These are phyloP conservation scores for Pythium folliculosum DNA, from an alignment of 352 stramenopile species.

Conservation along the genomic window DNA sequence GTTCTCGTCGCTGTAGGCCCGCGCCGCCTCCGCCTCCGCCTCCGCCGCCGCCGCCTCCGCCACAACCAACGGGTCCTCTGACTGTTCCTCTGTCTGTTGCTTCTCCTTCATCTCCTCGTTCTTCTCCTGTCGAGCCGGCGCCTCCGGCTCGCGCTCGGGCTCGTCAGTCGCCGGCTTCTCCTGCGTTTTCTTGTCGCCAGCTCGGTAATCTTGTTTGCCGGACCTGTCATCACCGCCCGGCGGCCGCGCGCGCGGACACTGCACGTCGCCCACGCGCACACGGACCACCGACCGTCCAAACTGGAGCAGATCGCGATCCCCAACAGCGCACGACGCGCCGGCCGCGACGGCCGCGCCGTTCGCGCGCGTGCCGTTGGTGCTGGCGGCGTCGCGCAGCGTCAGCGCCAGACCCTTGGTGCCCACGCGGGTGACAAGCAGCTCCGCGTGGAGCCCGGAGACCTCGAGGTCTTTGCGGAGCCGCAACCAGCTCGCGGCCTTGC, in stretches of 20 bases:
- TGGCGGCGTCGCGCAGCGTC: constrained; percentile 38
- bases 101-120: background rate
- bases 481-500: constrained; percentile 51
- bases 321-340: constrained; percentile 33
- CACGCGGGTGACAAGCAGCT: constrained; percentile 31
- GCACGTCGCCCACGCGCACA: constrained; percentile 15
- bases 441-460: constrained; percentile 56
- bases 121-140: background rate
- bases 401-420: background rate
- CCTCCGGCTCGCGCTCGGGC: background rate
- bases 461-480: constrained; percentile 55
- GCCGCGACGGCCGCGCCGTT: constrained; percentile 39
- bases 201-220: background rate
- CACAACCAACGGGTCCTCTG: background rate
- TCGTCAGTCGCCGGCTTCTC: background rate
- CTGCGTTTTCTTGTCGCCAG: background rate
- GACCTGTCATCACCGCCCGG: too few species aligned
- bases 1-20: constrained; percentile 14
- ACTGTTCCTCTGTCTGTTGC: too few species aligned
- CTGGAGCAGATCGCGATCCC: constrained; percentile 42
- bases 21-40: too few species aligned
- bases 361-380: constrained; percentile 62
- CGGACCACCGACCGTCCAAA: constrained; percentile 35
- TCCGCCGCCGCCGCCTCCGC: background rate
- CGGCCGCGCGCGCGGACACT: constrained; percentile 1